Base-by-base conservation (phyloP, 2,329 filamentous ascomycete genomes). In the Elsinoe perseae region DNA sequence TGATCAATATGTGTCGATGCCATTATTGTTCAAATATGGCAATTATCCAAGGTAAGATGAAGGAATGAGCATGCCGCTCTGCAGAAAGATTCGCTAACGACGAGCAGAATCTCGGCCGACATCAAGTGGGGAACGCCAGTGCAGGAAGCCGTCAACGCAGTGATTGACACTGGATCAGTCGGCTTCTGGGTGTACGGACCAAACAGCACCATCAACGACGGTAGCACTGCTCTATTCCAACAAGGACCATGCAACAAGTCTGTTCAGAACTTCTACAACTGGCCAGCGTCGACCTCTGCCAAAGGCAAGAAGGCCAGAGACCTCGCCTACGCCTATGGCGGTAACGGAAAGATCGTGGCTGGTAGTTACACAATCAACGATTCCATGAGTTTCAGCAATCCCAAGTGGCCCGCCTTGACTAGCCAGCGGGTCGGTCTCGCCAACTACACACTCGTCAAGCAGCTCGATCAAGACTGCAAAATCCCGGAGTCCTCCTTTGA, bases 351-450 rank as follows among this genome's bases (percentile, higher is more conserved):
- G 52, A 34, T 59, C 50, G 54, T 57, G 28, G n/a, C 34, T 1
- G 59, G 53, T 3, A 32, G 55, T 38, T 16, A n/a, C 46, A 56
- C 44, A 28, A 42, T 56, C 28, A 50, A 50, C 28, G 54, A 56
- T n/a, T 38, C 54, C n/a, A 25, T 56, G 23, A 56, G 54, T 30
- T 56, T 56, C 16, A n/a, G 21, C 9, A 54, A 58, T 42, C 46
- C 42, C 20, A 42, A 21, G 16, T 53, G 21, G 32, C 58, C 56
- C 27, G 53, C 62, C n/a, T 55, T 69, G 8, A 46, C 62, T 8
- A 61, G 65, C 46, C 59, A 65, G 18, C 61, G 63, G 23, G 61
- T 69, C 28, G 64, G 65, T 38, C 54, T 70, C 2, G 62, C 61
- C 30, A 59, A 64, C 50, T 65, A 60, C 58, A 59, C 65, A 10